Conservation (phyloP, 129 eudicot genomes). For the Escallonia rubra region DNA sequence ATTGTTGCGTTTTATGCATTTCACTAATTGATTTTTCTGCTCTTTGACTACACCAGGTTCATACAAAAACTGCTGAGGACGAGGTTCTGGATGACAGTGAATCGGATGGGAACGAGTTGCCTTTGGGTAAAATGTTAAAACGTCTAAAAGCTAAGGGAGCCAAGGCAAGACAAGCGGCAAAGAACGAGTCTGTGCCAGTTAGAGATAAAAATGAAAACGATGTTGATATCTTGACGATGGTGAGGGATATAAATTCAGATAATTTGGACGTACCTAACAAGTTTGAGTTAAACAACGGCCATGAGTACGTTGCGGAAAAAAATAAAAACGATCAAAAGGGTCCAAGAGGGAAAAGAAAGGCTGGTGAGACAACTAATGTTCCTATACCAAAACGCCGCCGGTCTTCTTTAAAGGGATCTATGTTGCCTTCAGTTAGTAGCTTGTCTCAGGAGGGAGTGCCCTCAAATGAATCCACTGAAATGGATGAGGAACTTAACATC, state of each 20-base stretch:
- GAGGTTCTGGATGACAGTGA: constrained; percentile 73
- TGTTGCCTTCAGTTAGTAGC: constrained; percentile 9
- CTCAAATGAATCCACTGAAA: constrained; percentile 26
- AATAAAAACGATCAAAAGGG: constrained; percentile 20
- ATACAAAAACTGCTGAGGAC: constrained; percentile 50
- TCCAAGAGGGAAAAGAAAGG: constrained; percentile 38
- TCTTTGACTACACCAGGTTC: constrained; percentile 34
- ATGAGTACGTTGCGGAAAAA: constrained; percentile 25
- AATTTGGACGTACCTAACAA: constrained; percentile 36
- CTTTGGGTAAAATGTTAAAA: constrained; percentile 73
- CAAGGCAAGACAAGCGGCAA: constrained; percentile 53
- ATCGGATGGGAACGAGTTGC: constrained; percentile 70
- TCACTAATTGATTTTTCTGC: constrained; percentile 10
- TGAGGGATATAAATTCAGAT: constrained; percentile 75
- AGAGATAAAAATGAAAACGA: constrained; percentile 44
- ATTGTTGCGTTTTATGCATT: background rate
- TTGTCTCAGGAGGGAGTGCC: constrained; percentile 13
- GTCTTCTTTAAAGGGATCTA: constrained; percentile 38
- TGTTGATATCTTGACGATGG: constrained; percentile 75
- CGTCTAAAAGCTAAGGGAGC: constrained; percentile 74
- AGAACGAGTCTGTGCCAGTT: constrained; percentile 41
- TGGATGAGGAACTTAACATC: constrained; percentile 36
- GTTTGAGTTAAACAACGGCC: constrained; percentile 63
- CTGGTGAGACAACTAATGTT: constrained; percentile 40
- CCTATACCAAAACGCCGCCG: constrained; percentile 74